phyloP scores from a whole-genome alignment of 352 stramenopile species.

The Pythium phragmiticola region DNA sequence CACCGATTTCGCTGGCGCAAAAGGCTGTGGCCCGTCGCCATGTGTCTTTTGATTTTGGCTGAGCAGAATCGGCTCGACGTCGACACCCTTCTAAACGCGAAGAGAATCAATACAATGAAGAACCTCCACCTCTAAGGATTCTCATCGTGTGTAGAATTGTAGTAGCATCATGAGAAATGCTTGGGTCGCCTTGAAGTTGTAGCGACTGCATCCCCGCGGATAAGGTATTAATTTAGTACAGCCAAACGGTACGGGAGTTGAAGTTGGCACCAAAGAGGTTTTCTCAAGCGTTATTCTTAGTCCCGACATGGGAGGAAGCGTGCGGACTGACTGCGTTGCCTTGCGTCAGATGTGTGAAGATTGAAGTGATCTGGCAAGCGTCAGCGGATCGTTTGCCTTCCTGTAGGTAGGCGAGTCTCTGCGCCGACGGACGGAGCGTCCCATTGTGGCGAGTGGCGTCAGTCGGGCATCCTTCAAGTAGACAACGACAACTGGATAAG shows the following conservation, averaged over 20 bases:
- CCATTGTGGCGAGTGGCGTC: background rate
- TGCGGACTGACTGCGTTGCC: no score
- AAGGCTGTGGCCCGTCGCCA: background rate
- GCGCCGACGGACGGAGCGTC: background rate
- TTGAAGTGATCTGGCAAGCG: background rate
- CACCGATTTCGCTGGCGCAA: background rate
- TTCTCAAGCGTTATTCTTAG: background rate
- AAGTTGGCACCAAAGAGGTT: background rate
- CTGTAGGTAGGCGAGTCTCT: background rate
- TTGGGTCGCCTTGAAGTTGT: no score
- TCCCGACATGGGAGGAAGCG: no score
- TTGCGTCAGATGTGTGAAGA: background rate
- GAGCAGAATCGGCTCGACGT: background rate
- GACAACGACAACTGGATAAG: background rate
- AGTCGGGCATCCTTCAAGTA: background rate
- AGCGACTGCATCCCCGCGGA: no score
- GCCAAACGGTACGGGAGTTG: background rate
- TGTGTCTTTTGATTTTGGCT: slow-evolving; percentile 12
- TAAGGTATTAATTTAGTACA: no score
- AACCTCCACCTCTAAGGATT: background rate
- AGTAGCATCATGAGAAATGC: no score
- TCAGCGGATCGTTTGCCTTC: background rate
- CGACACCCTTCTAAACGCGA: slow-evolving; percentile 5
- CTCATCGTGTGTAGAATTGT: no score
- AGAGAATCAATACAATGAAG: slow-evolving; percentile 15